phyloP scores from a whole-genome alignment of 805 yeast species.

The Candida sakaeoensis region DNA sequence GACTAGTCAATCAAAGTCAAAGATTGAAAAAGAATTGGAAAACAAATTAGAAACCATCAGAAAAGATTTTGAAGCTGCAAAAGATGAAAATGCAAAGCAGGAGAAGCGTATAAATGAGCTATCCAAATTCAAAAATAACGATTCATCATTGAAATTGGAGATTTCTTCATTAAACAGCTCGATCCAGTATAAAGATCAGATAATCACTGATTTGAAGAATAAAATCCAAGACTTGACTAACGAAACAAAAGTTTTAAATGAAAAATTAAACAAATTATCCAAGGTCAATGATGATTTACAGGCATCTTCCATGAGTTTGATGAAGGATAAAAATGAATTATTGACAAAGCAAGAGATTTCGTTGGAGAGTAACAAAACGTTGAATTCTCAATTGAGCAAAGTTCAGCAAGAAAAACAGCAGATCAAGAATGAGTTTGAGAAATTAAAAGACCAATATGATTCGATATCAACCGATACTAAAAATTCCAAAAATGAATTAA shows the following conservation, averaged over 20 bases:
- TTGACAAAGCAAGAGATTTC: constrained; percentile 41
- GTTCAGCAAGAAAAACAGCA: constrained; percentile 42
- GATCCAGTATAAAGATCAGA: constrained; percentile 42
- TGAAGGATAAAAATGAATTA: constrained; percentile 38
- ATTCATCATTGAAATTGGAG: constrained; percentile 46
- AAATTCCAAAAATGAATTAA: constrained; percentile 38
- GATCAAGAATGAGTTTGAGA: constrained; percentile 36
- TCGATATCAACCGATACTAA: constrained; percentile 27
- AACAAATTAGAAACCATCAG: constrained; percentile 17
- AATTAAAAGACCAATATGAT: constrained; percentile 35
- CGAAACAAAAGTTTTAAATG: constrained; percentile 38
- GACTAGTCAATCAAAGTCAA: constrained; percentile 1
- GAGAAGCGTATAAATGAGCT: constrained; percentile 29
- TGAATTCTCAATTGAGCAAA: constrained; percentile 36
- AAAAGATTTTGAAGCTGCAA: constrained; percentile 22
- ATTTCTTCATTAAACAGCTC: constrained; percentile 44
- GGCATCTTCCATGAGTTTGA: constrained; percentile 27
- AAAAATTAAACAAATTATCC: constrained; percentile 35
- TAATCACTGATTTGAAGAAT: constrained; percentile 33
- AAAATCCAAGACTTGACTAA: constrained; percentile 34
- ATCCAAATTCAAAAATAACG: constrained; percentile 29
- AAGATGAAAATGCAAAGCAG: constrained; percentile 37
- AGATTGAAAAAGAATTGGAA: constrained; percentile 11
- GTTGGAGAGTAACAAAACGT: constrained; percentile 23
- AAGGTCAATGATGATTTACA: constrained; percentile 38